These are phyloP conservation scores for Corchorus capsularis DNA, from an alignment of 345 rosid species.

Conservation along the genomic window DNA sequence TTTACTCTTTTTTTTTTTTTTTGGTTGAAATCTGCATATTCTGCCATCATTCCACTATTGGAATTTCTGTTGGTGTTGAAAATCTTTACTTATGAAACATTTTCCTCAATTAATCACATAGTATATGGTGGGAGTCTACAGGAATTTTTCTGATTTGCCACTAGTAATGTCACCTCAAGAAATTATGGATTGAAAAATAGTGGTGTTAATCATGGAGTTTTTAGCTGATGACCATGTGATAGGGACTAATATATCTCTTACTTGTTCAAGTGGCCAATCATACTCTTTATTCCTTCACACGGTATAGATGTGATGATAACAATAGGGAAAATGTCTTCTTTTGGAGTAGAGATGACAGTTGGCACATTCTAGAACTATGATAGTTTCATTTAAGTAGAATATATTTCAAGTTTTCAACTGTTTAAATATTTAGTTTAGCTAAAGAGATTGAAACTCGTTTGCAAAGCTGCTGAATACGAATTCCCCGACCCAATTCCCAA, in stretches of 20 bases:
- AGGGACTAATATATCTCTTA: neutral
- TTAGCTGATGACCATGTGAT: slow-evolving; percentile 11
- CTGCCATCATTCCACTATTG: neutral
- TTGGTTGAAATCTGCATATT: neutral
- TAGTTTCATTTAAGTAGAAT: neutral
- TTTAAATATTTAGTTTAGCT: neutral
- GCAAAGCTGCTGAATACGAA: slow-evolving; percentile 73
- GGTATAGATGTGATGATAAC: neutral
- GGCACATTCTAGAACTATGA: slow-evolving; percentile 5
- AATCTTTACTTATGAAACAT: slow-evolving; percentile 8
- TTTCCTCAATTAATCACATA: neutral
- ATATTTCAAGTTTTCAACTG: neutral
- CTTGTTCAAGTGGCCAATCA: slow-evolving; percentile 10
- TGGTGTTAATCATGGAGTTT: slow-evolving; percentile 1
- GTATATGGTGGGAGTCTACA: slow-evolving; percentile 7
- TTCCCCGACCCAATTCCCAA: slow-evolving; percentile 93
- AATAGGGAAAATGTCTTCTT: neutral
- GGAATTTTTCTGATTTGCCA: neutral
- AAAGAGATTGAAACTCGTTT: slow-evolving; percentile 22
- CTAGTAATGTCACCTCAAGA: neutral
- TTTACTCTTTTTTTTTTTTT: neutral
- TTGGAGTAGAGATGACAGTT: neutral
- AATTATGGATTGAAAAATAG: neutral
- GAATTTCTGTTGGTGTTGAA: slow-evolving; percentile 4
- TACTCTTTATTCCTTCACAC: neutral